These are phyloP conservation scores for Thelonectria olida DNA, from an alignment of 2,329 filamentous ascomycete species.

Conservation along the genomic window DNA sequence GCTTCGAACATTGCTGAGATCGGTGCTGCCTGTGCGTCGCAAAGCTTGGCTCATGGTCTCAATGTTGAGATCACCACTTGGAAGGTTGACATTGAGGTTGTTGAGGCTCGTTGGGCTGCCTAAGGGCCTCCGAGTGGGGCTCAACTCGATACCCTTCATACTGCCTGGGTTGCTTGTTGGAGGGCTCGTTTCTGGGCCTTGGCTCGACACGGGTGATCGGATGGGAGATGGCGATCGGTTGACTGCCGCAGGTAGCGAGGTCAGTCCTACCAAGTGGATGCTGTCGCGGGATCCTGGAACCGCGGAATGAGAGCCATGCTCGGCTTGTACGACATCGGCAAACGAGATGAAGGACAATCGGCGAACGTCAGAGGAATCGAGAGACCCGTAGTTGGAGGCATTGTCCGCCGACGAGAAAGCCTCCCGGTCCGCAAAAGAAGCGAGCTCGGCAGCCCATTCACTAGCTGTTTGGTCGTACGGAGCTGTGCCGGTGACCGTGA, in stretches of 20 bases:
- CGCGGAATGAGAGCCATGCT: conserved; percentile 70
- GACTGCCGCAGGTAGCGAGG: conserved; percentile 62
- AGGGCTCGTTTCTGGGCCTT: conserved; percentile 73
- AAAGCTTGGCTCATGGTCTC: conserved; percentile 95
- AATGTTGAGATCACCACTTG: conserved; percentile 77
- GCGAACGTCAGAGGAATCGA: conserved; percentile 80
- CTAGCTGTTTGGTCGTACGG: conserved; percentile 54
- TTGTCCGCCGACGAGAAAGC: conserved; percentile 61
- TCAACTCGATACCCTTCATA: conserved; percentile 77
- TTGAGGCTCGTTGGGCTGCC: conserved; percentile 70
- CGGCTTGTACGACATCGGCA: conserved; percentile 90
- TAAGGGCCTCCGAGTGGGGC: conserved; percentile 67
- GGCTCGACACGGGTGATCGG: conserved; percentile 80
- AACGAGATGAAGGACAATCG: conserved; percentile 96
- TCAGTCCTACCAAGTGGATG: conserved; percentile 73
- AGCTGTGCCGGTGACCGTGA: conserved; percentile 66
- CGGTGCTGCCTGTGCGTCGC: conserved; percentile 83
- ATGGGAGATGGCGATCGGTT: conserved; percentile 84
- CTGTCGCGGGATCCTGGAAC: conserved; percentile 70
- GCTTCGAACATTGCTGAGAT: conserved; percentile 69
- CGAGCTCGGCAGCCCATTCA: conserved; percentile 67
- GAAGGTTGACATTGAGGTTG: conserved; percentile 51
- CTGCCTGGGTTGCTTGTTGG: conserved; percentile 80
- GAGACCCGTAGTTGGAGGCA: conserved; percentile 78
- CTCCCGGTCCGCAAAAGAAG: conserved; percentile 59